Conservation (phyloP, 208 protist species). For the Kentomonas sorsogonicus region DNA sequence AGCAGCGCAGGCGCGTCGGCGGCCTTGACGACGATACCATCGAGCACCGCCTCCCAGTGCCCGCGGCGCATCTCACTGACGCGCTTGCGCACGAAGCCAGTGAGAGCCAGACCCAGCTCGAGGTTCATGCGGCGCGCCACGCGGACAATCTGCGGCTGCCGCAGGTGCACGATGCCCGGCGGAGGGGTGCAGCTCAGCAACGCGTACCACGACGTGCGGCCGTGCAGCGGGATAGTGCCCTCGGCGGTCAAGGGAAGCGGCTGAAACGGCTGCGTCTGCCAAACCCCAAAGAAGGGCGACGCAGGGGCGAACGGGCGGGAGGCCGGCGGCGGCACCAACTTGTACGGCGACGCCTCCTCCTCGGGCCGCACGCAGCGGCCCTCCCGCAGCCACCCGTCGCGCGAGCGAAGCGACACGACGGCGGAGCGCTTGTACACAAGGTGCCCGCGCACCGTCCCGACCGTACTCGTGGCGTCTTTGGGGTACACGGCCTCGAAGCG, state of each 20-base stretch:
- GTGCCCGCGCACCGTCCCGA: slow-evolving; percentile 80
- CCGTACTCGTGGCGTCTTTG: slow-evolving; percentile 63
- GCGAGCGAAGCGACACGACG: slow-evolving; percentile 69
- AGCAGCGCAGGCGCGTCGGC: slow-evolving; percentile 37
- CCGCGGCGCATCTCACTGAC: slow-evolving; percentile 62
- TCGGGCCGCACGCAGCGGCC: slow-evolving; percentile 56
- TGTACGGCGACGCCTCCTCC: slow-evolving; percentile 69
- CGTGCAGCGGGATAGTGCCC: slow-evolving; percentile 65
- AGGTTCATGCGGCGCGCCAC: slow-evolving; percentile 80
- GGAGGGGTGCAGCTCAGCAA: slow-evolving; percentile 46
- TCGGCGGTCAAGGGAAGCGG: slow-evolving; percentile 56
- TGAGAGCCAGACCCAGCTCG: slow-evolving; percentile 71
- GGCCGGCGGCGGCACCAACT: slow-evolving; percentile 65
- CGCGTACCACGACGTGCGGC: slow-evolving; percentile 81
- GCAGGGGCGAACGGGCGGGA: slow-evolving; percentile 75
- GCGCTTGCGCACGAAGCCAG: slow-evolving; percentile 63
- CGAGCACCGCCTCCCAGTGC: slow-evolving; percentile 70
- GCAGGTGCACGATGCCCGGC: slow-evolving; percentile 61
- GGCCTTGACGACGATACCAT: slow-evolving; percentile 76
- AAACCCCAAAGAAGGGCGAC: slow-evolving; percentile 71
- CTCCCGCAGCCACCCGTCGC: slow-evolving; percentile 85
- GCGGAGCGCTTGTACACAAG: slow-evolving; percentile 86
- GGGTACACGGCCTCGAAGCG: slow-evolving; percentile 81
- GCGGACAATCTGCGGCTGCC: slow-evolving; percentile 62
- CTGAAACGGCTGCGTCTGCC: slow-evolving; percentile 84